phyloP scores from a whole-genome alignment of 2,329 filamentous ascomycete species.

The Cladorrhinum sp. region DNA sequence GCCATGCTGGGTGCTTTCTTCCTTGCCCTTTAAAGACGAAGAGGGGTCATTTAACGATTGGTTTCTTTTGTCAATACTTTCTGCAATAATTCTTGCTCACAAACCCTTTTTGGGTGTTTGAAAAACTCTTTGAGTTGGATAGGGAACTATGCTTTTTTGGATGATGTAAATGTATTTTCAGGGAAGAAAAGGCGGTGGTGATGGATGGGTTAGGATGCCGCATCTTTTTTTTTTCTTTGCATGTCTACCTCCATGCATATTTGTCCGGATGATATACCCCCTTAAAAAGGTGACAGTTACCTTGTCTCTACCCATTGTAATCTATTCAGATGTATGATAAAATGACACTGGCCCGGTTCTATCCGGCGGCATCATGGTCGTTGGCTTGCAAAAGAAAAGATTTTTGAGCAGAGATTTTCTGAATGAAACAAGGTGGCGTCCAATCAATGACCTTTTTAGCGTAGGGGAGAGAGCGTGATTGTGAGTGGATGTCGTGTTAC shows the following conservation, averaged over 20 bases:
- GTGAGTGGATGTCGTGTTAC: neutral
- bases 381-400: neutral
- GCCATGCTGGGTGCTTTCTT: constrained; percentile 22
- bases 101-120: neutral
- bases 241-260: neutral
- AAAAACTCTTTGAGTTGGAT: neutral
- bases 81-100: neutral
- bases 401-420: no score
- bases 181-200: neutral
- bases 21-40: constrained; percentile 20
- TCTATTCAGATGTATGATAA: neutral
- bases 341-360: neutral
- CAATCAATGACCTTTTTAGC: neutral
- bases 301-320: neutral
- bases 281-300: neutral
- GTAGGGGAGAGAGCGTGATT: no score
- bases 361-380: neutral
- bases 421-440: neutral
- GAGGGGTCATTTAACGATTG: neutral
- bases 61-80: constrained; percentile 7
- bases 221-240: neutral
- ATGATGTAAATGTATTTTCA: neutral
- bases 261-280: neutral
- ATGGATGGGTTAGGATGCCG: neutral
- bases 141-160: neutral